Evolutionary conservation across 192 early-diverging fungal species (phyloP), one percentile per base, ranked within the genome.

Genomic region (Kickxella alabastrina): DNA sequence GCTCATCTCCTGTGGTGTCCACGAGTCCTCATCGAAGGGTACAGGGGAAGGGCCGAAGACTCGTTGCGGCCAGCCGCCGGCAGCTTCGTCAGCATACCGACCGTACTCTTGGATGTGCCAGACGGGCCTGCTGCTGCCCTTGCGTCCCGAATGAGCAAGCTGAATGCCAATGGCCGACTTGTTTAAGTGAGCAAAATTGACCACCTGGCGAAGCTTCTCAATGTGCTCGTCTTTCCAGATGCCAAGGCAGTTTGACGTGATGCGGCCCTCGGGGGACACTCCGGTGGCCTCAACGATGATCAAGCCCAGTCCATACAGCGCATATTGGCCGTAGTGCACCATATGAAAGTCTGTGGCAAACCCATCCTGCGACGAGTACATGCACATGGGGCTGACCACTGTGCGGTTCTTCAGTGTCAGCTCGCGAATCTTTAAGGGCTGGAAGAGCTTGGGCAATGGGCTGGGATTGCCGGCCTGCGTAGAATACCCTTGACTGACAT

Each of bases 201-300:
- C 50, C 1, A 68, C 62, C 35, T 65, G 74, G 36, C 38, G 29
- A 6, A 68, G 62, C 36, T 79, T 72, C 1, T 68, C 68, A 1
- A 87, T 78, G 27, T 95, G 92, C 10, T 80, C 86, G 68, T 92
- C 87, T 10, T 83, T 78, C 87, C 89, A 94, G 18, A 97, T 58
- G 9, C 95, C 93, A 6, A 82, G 65, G 63, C 87, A 86, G 37
- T 80, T 57, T 17, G 92, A 88, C 6, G 87, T 78, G 36, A 92
- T 89, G 14, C 90, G 81, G 45, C 91, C 92, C 43, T 89, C 77
- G 19, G 88, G 82, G 0, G 64, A 44, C 6, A 94, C 89, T 4
- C 77, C 87, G 0, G 85, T 81, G 4, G 87, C 87, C 53, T 96
- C 93, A 39, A 90, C 68, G 25, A 93, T 78, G 42, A 91, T 77